Base-by-base conservation (phyloP, 371 early-diverging fungal species). In the Mucor ambiguus region DNA sequence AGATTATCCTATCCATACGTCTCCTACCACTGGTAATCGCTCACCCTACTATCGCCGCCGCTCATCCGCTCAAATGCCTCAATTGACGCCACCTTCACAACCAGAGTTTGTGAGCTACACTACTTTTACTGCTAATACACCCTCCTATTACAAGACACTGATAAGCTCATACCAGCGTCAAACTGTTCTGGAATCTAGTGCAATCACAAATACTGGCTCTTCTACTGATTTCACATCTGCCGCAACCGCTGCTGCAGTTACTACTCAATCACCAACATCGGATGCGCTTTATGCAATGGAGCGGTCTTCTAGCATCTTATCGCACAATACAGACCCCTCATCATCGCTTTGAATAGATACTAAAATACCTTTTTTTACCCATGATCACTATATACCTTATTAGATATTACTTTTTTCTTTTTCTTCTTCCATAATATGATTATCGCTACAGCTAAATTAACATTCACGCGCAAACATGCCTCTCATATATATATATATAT, bases 141-240 rank as follows among this genome's bases (percentile, higher is more conserved):
- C 65, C 4, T 64, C 65, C n/a, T 64, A 64, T 28, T 64, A 64
- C 35, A 48, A 64, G 22, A 30, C 64, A 18, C 16, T 63, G 37
- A 52, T 62, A 16, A 35, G 28, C 22, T 62, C 62, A 10, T 58
- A 29, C 24, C 52, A 49, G 12, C 24, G 37, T 28, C 48, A 37
- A 6, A 10, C 43, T 20, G 24, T 48, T 0, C 33, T 43, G 11
- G 33, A 32, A 2, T 33, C 33, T 12, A 61, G 33, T 48, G 33
- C 18, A 10, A 61, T 22, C 32, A 18, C 24, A 18, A 29, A 24
- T 22, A 11, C 48, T 48, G 33, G 5, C 14, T 24, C 49, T 28
- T 26, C 61, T 28, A 30, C 3, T 29, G 56, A 55, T 32, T n/a
- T 32, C 11, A 7, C 56, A 10, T 55, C 56, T 32, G 4, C 32